phyloP scores from a whole-genome alignment of 345 rosid species.

The Pistacia integerrima region DNA sequence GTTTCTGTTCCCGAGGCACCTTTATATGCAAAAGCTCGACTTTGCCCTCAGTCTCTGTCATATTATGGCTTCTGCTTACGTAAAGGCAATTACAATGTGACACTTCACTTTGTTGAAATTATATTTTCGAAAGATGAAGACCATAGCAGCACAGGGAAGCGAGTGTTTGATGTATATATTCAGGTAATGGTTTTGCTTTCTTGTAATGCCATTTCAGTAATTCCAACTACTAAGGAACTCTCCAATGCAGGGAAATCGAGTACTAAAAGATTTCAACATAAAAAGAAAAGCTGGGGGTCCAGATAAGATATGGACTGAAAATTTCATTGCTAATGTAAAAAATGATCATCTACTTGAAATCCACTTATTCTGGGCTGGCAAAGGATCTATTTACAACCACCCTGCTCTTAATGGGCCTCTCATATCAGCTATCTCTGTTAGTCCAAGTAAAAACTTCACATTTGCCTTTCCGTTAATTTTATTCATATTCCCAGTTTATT shows the following conservation, averaged over 20 bases:
- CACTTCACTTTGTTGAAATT: conserved; percentile 26
- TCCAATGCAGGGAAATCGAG: conserved; percentile 2
- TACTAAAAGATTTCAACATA: not conserved
- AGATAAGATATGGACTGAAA: no score
- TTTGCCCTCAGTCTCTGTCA: conserved; percentile 27
- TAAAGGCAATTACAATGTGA: conserved; percentile 24
- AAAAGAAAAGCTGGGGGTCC: not conserved
- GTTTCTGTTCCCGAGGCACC: not conserved
- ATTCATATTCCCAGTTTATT: no score
- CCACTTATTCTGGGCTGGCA: no score
- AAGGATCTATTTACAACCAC: no score
- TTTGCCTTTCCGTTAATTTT: no score
- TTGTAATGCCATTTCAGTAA: not conserved
- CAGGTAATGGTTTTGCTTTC: conserved; percentile 15
- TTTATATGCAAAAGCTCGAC: conserved; percentile 20
- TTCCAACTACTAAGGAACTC: not conserved
- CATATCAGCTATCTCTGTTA: conserved; percentile 24
- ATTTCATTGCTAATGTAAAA: no score
- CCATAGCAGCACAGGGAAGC: conserved; percentile 7
- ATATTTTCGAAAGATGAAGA: conserved; percentile 15
- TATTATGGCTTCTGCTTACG: conserved; percentile 31
- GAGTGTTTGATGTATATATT: conserved; percentile 30
- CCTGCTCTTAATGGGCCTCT: no score
- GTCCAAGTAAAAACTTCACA: no score
- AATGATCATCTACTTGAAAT: no score